Base-by-base conservation (phyloP, 805 yeast genomes). In the Yamadazyma endophytica region DNA sequence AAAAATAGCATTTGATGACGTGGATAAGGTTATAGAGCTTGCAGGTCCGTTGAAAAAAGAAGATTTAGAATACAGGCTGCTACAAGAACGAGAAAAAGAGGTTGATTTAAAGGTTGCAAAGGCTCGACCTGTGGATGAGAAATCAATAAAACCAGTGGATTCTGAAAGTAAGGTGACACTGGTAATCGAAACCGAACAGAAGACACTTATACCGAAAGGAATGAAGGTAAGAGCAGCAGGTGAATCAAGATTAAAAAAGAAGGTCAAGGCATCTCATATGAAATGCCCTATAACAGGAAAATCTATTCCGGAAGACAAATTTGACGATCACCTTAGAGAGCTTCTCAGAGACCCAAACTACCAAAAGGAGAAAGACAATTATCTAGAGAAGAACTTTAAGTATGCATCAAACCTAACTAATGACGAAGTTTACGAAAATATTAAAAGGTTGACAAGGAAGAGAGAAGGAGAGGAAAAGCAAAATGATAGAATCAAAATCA, bases 281-380 rank as follows among this genome's bases (percentile, higher is more conserved):
- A 70, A 64, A 40, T 86, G 96, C 50, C 96, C 96, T n/a, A 64
- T 84, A 24, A 84, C 96, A 0, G 80, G 80, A 2, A 70, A 77
- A 46, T 47, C 70, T 49, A 71, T 89, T 2, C 82, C 89, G 1
- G 92, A 83, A 44, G 66, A 70, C 24, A 63, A 79, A 40, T 86
- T 82, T 49, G 81, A 75, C 37, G 72, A 70, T 39, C 97, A 90
- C 52, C 63, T 89, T 43, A 72, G 75, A 37, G 72, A 78, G 11
- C 61, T 82, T 33, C 61, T 85, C 21, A 59, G 89, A 26, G 95
- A 89, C 54, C 95, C 96, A 3, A 66, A 75, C 42, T 85, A 84
- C 58, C 71, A 76, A 42, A 77, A 76, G 34, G 87, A 86, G 52
- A 78, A 76, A 47, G 73, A 67, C 24, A 70, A 73, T 32, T 82